Evolutionary conservation across 2,329 filamentous ascomycete species (phyloP).

Genomic region (Fusarium gaditjirri): DNA sequence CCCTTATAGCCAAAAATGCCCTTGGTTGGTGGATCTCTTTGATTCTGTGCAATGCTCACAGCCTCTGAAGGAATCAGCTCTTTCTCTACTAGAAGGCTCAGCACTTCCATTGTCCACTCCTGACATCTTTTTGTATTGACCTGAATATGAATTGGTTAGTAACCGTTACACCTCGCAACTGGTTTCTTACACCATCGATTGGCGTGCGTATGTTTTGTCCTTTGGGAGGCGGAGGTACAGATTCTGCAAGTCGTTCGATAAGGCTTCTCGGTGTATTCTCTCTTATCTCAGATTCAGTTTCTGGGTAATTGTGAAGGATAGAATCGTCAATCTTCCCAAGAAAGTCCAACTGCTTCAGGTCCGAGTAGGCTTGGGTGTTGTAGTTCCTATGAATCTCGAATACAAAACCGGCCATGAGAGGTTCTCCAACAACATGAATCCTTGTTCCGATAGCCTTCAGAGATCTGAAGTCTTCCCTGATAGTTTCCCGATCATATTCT

Average conservation of each 20-base stretch:
- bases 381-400: background rate
- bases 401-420: background rate
- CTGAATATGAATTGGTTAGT: background rate
- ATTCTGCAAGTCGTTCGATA: fast-evolving
- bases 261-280: fast-evolving
- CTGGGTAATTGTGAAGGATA: fast-evolving
- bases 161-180: fast-evolving
- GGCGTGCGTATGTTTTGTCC: background rate
- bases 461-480: fast-evolving
- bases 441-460: background rate
- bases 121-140: background rate
- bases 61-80: fast-evolving
- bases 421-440: background rate
- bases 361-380: fast-evolving
- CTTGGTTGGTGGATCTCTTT: background rate
- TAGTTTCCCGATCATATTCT: background rate
- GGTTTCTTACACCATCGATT: background rate
- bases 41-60: background rate
- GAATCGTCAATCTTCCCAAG: background rate
- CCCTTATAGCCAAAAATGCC: background rate
- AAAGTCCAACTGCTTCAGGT: background rate
- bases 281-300: fast-evolving
- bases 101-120: background rate
- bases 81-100: fast-evolving
- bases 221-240: fast-evolving